Base-by-base conservation (phyloP, 345 rosid genomes). In the Acer campestre region DNA sequence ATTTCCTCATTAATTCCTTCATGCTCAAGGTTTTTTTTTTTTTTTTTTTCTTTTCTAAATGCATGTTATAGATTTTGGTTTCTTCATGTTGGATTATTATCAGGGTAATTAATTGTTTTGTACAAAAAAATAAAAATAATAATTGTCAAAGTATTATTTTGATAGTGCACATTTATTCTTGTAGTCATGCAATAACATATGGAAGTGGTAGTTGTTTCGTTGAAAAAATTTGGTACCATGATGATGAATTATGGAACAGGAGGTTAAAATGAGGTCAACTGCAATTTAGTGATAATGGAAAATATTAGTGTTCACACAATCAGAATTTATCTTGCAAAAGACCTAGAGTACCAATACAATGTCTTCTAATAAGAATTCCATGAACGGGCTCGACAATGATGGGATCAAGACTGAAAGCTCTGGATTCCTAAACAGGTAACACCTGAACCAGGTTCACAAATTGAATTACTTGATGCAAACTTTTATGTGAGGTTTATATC, bases 291-390 rank as follows among this genome's bases (percentile, higher is more conserved):
- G 53, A 58, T 76, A 49, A 73, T 81, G 88, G 80, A 68, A 71
- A 63, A 12, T 73, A 9, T 55, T 75, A 80, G 71, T 35, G 59
- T 5, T 67, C 7, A 12, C 56, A 73, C 71, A 20, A 70, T 74
- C 66, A 51, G 69, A 69, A 68, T 44, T 42, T 76, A 44, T 71
- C 63, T 78, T 76, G 78, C 77, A 35, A 76, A 77, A 61, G 62
- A 27, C 64, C 22, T 70, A 49, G 67, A 79, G 75, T 48, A 46
- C 67, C 70, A 70, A 73, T 78, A 67, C 75, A 64, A 84, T 87
- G 87, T 87, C 87, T 82, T 84, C 87, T 42, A 78, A 73, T 62
- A 77, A 72, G 65, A 80, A 67, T 64, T 75, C 84, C 23, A 66
- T 64, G 75, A 81, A 74, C 79, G 82, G 76, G 78, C 67, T 62